Base-by-base conservation (phyloP, 2,329 filamentous ascomycete species). In the Aureobasidium sp. region DNA sequence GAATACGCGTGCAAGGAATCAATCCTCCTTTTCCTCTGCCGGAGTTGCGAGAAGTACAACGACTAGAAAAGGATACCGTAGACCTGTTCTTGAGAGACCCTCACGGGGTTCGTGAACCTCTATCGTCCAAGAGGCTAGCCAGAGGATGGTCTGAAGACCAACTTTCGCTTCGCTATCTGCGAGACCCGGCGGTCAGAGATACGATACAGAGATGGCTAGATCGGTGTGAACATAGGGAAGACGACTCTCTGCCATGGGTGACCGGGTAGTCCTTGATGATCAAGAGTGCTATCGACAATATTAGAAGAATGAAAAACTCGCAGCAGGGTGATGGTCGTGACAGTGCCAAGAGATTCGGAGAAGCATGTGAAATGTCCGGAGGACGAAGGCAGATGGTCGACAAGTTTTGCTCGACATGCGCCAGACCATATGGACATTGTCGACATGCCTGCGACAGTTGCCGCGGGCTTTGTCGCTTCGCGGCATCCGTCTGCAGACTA, bases 1-100 rank as follows among this genome's bases (percentile, higher is more conserved):
- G 71, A 1, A 70, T 80, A 1, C 68, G 73, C 21, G 73, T 79
- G 2, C 72, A 76, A 49, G 78, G 78, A 0, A 72, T 80, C 34
- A 76, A 80, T 66, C 78, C 78, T 2, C 69, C 75, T 11, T 63
- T 79, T 70, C 67, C 69, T 5, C 27, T 47, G 1, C 11, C 21
- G 13, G 59, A 61, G 21, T 14, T 55, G 27, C 49, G 42, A 5
- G 49, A 61, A 5, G 59, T 61, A 16, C 39, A 53, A 21, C 13
- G 59, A 13, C 14, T 61, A 6, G 59, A 61, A 42, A 41, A 29
- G 7, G 30, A 47, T 6, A 54, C 48, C 25, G 1, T 48, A 3
- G 49, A 42, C 4, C 50, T 53, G 5, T 61, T 61, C 34, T 21
- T n/a, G 14, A 3, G 29, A 39, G 59, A 61, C 29, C 59, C 59